A percentile compares a stretch with the other conserved stretches of the same genome.
phyloP scores from a whole-genome alignment of 108 stramenopile species.

The Nitzschia putrida region DNA sequence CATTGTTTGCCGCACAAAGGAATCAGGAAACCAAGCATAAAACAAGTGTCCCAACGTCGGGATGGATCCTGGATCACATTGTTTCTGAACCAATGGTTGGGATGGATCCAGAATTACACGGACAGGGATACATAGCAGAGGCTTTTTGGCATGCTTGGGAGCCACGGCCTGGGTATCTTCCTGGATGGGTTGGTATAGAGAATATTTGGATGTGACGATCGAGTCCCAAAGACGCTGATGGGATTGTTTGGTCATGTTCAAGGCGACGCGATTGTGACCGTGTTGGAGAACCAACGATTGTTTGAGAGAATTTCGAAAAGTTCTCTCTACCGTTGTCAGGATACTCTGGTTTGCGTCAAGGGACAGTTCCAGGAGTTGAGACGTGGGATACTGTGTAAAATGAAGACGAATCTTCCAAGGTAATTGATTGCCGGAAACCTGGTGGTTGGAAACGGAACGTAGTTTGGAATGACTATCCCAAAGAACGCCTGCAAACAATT shows the following conservation, averaged over 20 bases:
- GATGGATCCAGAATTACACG: slow-evolving; percentile 57
- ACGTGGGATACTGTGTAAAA: slow-evolving; percentile 69
- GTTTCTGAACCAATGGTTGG: slow-evolving; percentile 57
- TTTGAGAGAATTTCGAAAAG: slow-evolving; percentile 82
- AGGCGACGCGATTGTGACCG: slow-evolving; percentile 58
- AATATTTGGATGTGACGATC: slow-evolving; percentile 46
- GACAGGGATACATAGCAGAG: slow-evolving; percentile 57
- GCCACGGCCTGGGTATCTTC: slow-evolving; percentile 20
- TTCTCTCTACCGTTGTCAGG: slow-evolving; percentile 41
- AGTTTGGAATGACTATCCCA: slow-evolving; percentile 43
- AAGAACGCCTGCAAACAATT: slow-evolving; percentile 74
- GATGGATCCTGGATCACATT: slow-evolving; percentile 17
- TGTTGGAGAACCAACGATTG: slow-evolving; percentile 75
- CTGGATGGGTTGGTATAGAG: slow-evolving; percentile 35
- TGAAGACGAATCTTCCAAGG: slow-evolving; percentile 83
- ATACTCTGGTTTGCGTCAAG: slow-evolving; percentile 18
- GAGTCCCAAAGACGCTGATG: slow-evolving; percentile 77
- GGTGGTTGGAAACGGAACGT: neutral
- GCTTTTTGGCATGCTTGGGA: neutral
- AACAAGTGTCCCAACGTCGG: slow-evolving; percentile 58
- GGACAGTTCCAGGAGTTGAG: slow-evolving; percentile 62
- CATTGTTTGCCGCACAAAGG: slow-evolving; percentile 26
- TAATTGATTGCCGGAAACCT: slow-evolving; percentile 18
- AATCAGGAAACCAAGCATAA: slow-evolving; percentile 41
- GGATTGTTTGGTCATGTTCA: slow-evolving; percentile 66